phyloP scores from a whole-genome alignment of 1,139 yeast genomes.

The Lodderomyces orthopsilosis region DNA sequence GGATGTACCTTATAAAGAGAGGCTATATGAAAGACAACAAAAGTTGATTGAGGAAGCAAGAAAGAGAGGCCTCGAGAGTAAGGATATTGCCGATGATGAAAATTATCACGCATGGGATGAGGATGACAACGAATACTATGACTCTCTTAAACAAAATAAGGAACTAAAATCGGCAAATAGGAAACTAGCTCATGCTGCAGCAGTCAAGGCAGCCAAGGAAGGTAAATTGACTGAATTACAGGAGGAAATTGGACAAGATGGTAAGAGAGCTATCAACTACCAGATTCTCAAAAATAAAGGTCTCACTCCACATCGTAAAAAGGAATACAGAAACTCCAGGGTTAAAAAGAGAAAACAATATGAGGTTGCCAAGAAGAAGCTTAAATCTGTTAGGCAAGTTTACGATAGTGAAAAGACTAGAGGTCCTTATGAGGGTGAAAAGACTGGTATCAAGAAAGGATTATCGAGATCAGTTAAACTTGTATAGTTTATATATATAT shows the following conservation, averaged over 20 bases:
- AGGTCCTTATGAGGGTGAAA: slow-evolving; percentile 90
- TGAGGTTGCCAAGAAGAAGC: slow-evolving; percentile 91
- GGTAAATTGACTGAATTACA: slow-evolving; percentile 75
- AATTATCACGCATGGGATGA: slow-evolving; percentile 33
- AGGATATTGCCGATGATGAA: slow-evolving; percentile 28
- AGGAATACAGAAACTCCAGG: slow-evolving; percentile 92
- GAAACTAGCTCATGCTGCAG: slow-evolving; percentile 64
- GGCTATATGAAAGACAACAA: slow-evolving; percentile 85
- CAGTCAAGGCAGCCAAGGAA: slow-evolving; percentile 77
- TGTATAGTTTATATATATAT: slow-evolving; percentile 23
- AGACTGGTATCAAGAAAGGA: slow-evolving; percentile 96
- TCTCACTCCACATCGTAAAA: slow-evolving; percentile 85
- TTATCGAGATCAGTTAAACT: slow-evolving; percentile 83
- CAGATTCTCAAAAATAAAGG: slow-evolving; percentile 96
- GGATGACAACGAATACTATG: slow-evolving; percentile 51
- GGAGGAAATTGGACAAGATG: slow-evolving; percentile 67
- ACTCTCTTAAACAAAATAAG: slow-evolving; percentile 49
- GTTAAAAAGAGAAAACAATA: slow-evolving; percentile 98
- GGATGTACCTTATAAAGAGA: slow-evolving; percentile 90
- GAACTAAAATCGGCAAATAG: slow-evolving; percentile 50
- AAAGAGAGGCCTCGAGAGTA: slow-evolving; percentile 65
- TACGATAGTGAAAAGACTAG: slow-evolving; percentile 65
- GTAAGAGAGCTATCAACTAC: slow-evolving; percentile 92
- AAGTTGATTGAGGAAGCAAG: slow-evolving; percentile 85
- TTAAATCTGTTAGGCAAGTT: slow-evolving; percentile 85